A percentile compares a stretch with the other conserved stretches of the same genome.
Conservation (phyloP, 1,284 basidiomycete species). For the Neonothopanus nambi region DNA sequence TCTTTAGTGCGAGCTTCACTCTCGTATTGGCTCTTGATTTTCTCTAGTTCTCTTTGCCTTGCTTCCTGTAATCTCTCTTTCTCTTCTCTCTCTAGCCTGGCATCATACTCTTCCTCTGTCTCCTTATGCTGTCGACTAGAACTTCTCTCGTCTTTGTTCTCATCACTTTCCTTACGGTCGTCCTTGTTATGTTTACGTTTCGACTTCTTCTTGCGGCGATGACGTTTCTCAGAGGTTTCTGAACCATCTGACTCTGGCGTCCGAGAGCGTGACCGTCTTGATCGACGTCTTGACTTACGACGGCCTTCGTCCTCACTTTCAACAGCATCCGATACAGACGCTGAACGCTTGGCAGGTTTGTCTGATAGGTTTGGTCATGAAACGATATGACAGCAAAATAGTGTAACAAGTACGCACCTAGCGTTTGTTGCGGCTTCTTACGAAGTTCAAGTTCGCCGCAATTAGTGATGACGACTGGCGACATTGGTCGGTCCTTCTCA, state of each 20-base stretch:
- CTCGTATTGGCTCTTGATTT: constrained; percentile 44
- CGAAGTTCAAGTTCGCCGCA: constrained; percentile 86
- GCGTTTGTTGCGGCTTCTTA: constrained; percentile 31
- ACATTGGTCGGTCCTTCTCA: constrained; percentile 68
- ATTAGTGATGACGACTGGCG: constrained; percentile 73
- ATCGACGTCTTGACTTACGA: constrained; percentile 8
- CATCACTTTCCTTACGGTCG: constrained; percentile 21
- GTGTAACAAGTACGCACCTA: constrained; percentile 10
- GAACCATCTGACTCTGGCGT: constrained; percentile 25
- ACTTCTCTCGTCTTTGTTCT: constrained; percentile 13
- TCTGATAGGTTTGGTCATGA: constrained; percentile 16
- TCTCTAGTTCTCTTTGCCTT: constrained; percentile 48
- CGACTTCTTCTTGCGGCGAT: constrained; percentile 31
- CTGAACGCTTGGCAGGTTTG: constrained; percentile 16
- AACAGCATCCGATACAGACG: constrained; percentile 10
- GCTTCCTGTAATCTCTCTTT: constrained; percentile 54
- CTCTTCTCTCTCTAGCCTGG: constrained; percentile 70
- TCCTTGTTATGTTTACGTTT: constrained; percentile 30
- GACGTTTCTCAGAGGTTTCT: constrained; percentile 14
- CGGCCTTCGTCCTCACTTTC: neutral
- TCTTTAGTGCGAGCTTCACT: constrained; percentile 36
- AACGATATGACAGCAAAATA: neutral
- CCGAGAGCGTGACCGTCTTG: constrained; percentile 29
- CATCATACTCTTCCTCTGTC: constrained; percentile 70
- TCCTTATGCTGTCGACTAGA: constrained; percentile 24